Evolutionary conservation across 2,329 filamentous ascomycete species (phyloP).

Genomic region (Exophiala phaeomuriformis): DNA sequence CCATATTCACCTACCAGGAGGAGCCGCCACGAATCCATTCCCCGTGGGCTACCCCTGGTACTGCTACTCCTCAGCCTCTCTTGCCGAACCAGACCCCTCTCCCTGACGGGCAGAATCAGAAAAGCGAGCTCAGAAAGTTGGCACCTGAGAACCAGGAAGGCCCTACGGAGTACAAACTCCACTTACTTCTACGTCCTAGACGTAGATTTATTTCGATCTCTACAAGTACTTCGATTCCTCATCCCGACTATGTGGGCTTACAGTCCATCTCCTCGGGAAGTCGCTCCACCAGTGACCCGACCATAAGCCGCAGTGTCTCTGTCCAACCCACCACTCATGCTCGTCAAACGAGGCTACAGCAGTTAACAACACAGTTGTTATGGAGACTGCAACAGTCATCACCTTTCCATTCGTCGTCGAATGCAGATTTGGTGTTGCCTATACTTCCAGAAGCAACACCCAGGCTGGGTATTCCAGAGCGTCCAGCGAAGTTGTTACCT

Average conservation of each 20-base stretch:
- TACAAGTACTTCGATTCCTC: slow-evolving; percentile 41
- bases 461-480: slow-evolving; percentile 51
- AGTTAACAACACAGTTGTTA: slow-evolving; percentile 86
- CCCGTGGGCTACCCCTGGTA: slow-evolving; percentile 66
- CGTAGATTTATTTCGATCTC: slow-evolving; percentile 66
- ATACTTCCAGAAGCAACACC: slow-evolving; percentile 58
- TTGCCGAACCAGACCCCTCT: slow-evolving; percentile 27
- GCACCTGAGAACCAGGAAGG: slow-evolving; percentile 89
- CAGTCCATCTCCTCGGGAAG: slow-evolving; percentile 28
- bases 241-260: slow-evolving; percentile 28
- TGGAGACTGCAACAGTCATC: slow-evolving; percentile 95
- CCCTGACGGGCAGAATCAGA: slow-evolving; percentile 36
- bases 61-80: slow-evolving; percentile 35
- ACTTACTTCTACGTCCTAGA: slow-evolving; percentile 72
- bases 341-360: slow-evolving; percentile 75
- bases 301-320: slow-evolving; percentile 32
- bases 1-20: slow-evolving; percentile 90
- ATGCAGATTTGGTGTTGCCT: slow-evolving; percentile 66
- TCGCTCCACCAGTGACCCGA: slow-evolving; percentile 8
- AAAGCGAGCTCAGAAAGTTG: slow-evolving; percentile 60
- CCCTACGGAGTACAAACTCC: slow-evolving; percentile 93
- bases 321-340: slow-evolving; percentile 54
- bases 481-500: slow-evolving; percentile 52
- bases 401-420: slow-evolving; percentile 76
- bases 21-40: slow-evolving; percentile 82